Evolutionary conservation across 2,329 filamentous ascomycete genomes (phyloP).

Genomic region (Trichoderma semiorbis): DNA sequence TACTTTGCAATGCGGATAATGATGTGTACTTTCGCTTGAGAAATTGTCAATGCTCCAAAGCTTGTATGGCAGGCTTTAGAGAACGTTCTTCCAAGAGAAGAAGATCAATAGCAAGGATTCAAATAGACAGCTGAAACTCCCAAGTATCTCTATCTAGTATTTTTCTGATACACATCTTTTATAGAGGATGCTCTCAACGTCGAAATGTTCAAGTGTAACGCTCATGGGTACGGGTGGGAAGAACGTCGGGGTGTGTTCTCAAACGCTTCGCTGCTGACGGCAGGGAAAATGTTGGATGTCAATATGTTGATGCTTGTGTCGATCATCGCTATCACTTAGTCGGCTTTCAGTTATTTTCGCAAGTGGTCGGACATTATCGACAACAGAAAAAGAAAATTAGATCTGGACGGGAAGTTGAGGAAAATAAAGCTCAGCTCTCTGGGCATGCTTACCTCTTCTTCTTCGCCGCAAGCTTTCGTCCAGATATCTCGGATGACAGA

Average conservation of each 20-base stretch:
- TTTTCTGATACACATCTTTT: too few relatives aligned
- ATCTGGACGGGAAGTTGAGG: background rate
- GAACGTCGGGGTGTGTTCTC: background rate
- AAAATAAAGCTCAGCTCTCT: background rate
- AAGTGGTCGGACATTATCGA: background rate
- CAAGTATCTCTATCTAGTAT: background rate
- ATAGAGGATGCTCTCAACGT: background rate
- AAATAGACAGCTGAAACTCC: background rate
- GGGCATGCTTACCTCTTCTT: background rate
- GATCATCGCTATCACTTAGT: background rate
- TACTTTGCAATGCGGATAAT: background rate
- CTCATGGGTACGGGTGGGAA: background rate
- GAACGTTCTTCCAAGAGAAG: background rate
- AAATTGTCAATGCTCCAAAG: background rate
- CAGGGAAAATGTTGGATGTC: background rate
- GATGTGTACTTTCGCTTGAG: background rate
- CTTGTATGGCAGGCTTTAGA: background rate
- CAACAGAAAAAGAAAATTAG: background rate
- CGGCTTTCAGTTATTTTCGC: background rate
- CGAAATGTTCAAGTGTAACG: background rate
- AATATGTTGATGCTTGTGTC: background rate
- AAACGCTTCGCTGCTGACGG: background rate
- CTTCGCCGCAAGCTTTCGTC: background rate
- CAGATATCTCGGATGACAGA: background rate
- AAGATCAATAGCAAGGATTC: background rate